Evolutionary conservation across 768 basidiomycete species (phyloP).

Genomic region (Holtermannia corniformis): DNA sequence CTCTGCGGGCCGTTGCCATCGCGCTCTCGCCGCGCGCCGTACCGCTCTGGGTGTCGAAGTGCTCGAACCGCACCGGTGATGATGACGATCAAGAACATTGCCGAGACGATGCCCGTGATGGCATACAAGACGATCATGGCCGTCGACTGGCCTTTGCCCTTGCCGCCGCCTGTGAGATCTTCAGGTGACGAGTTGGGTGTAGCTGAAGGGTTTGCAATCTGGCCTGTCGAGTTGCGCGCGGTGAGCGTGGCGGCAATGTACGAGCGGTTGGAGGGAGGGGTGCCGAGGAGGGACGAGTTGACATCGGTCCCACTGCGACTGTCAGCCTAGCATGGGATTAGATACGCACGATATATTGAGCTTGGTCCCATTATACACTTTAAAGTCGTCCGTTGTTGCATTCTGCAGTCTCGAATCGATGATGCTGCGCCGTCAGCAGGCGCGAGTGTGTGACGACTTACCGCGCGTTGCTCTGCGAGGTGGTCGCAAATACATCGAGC

Average conservation of each 20-base stretch:
- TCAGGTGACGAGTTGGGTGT: constrained; percentile 11
- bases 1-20: constrained; percentile 46
- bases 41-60: constrained; percentile 79
- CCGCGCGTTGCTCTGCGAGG: constrained; percentile 52
- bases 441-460: constrained; percentile 26
- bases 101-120: constrained; percentile 80
- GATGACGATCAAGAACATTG: constrained; percentile 74
- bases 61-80: constrained; percentile 74
- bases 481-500: constrained; percentile 49
- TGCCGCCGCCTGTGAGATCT: constrained; percentile 3
- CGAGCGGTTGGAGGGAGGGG: constrained; percentile 14
- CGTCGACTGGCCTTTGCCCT: constrained; percentile 37
- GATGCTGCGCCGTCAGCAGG: background rate
- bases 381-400: background rate
- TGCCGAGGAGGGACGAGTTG: constrained; percentile 16
- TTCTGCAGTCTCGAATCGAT: background rate
- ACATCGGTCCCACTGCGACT: constrained; percentile 20
- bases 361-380: constrained; percentile 50
- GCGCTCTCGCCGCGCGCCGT: constrained; percentile 59
- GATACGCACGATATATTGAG: constrained; percentile 49
- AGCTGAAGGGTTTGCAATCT: constrained; percentile 22
- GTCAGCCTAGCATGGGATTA: constrained; percentile 37
- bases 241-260: constrained; percentile 64
- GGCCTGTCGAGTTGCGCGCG: constrained; percentile 55
- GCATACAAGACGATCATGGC: constrained; percentile 71